Percentiles rank a stretch among this genome's conserved stretches.
Evolutionary conservation across 83 land plant species (phyloP).

Genomic region (Thuja plicata): DNA sequence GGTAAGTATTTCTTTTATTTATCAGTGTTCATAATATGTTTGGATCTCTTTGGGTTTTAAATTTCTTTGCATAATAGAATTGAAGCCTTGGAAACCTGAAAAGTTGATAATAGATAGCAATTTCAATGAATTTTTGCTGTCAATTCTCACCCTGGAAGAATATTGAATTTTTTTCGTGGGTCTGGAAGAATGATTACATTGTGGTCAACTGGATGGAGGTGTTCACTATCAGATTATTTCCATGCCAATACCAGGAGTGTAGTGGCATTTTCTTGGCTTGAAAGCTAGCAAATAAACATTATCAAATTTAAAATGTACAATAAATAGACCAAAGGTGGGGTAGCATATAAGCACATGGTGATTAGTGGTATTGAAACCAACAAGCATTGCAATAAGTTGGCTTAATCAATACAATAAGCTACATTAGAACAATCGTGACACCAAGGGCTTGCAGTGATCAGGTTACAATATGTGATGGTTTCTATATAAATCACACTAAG

Average conservation of each 20-base stretch:
- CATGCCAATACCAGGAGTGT: neutral
- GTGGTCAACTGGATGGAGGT: neutral
- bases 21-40: neutral
- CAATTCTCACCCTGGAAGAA: neutral
- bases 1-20: constrained; percentile 43
- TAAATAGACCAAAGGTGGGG: neutral
- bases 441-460: neutral
- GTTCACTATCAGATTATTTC: neutral
- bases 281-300: neutral
- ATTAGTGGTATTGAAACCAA: neutral
- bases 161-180: neutral
- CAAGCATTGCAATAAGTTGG: neutral
- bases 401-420: neutral
- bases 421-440: neutral
- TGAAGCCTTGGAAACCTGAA: neutral
- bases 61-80: neutral
- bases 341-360: neutral
- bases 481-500: neutral
- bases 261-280: neutral
- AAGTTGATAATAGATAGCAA: neutral
- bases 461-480: neutral
- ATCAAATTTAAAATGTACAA: neutral
- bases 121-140: neutral
- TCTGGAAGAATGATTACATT: neutral
- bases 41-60: neutral